Base-by-base conservation (phyloP, 2,329 filamentous ascomycete species). In the Ophidiomyces ophidiicola region DNA sequence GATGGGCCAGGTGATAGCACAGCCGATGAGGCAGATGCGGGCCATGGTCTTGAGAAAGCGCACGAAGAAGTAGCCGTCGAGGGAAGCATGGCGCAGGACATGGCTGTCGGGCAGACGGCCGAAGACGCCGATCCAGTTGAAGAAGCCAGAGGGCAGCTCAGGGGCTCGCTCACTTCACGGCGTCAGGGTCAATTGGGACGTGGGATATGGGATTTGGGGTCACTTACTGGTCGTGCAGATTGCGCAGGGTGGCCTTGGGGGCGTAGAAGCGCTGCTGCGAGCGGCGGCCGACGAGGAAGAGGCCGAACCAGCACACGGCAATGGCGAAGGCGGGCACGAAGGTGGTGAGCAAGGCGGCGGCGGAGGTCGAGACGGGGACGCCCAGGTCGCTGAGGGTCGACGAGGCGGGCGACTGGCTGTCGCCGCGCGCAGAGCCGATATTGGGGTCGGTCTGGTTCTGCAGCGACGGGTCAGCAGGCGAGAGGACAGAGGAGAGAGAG, bases 41-140 rank as follows among this genome's bases (percentile, higher is more conserved):
- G 80, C 78, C 30, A 82, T 67, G 31, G 90, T 80, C 49, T 84
- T 80, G 46, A 96, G 64, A 51, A 88, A 93, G 15, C 88, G 83
- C 17, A 96, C 69, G 59, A 92, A 94, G 31, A 96, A 78, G 61
- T 87, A 96, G 17, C 82, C 82, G 57, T 96, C 88, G 37, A 96
- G 73, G 1, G 86, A 92, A 48, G 86, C 83, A 63, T 92, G 83
- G 51, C 90, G 82, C 5, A 96, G 75, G n/a, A 87, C 76, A 54
- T 83, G 82, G 15, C 76, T 75, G 57, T 96, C 87, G 4, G 71
- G 66, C 6, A 76, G 66, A 30, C 63, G 62, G 38, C 66, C 60
- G 50, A 74, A 72, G 1, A 67, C 53, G 2, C 61, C 49, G 36
- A 76, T 63, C 72, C 72, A 76, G 46, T 70, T 69, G 34, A 74